Evolutionary conservation across 2,329 filamentous ascomycete species (phyloP).

Genomic region (Curvularia spicifera): DNA sequence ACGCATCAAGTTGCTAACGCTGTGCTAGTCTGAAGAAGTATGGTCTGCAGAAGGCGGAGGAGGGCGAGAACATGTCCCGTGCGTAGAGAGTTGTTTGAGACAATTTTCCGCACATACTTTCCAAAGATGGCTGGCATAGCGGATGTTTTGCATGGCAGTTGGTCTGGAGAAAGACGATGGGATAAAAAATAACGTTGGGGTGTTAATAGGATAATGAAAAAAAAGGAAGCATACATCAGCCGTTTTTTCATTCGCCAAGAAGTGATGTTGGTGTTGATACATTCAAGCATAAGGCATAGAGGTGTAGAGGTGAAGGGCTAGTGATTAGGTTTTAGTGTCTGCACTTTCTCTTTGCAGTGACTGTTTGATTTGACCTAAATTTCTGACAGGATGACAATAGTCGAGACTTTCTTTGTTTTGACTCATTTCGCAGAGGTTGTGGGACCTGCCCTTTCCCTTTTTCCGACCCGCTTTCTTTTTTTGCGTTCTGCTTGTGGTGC

Average conservation of each 20-base stretch:
- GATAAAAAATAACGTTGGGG: not conserved
- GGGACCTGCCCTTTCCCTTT: too few species aligned
- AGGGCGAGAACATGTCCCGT: conserved; percentile 40
- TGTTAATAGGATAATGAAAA: not conserved
- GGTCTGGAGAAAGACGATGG: not conserved
- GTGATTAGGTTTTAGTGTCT: too few species aligned
- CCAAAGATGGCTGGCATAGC: not conserved
- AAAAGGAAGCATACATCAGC: not conserved
- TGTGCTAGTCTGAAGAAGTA: conserved; percentile 50
- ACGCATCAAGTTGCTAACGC: not conserved
- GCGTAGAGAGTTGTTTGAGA: conserved; percentile 18
- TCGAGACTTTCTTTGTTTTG: too few species aligned
- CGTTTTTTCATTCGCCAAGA: not conserved
- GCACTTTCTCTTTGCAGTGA: too few species aligned
- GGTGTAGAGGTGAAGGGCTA: too few species aligned
- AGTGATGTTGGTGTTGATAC: not conserved
- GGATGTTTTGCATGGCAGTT: not conserved
- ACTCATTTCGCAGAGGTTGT: too few species aligned
- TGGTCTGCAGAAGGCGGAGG: conserved; percentile 48
- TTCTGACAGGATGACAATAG: too few species aligned
- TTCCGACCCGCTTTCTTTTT: too few species aligned
- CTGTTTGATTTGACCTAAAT: too few species aligned
- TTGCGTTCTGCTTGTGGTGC: too few species aligned
- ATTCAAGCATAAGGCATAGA: not conserved
- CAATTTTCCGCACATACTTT: not conserved